Evolutionary conservation across 441 rosid species (phyloP), one percentile per base, ranked within the genome.

Genomic region (Rhodomyrtus psidioides): DNA sequence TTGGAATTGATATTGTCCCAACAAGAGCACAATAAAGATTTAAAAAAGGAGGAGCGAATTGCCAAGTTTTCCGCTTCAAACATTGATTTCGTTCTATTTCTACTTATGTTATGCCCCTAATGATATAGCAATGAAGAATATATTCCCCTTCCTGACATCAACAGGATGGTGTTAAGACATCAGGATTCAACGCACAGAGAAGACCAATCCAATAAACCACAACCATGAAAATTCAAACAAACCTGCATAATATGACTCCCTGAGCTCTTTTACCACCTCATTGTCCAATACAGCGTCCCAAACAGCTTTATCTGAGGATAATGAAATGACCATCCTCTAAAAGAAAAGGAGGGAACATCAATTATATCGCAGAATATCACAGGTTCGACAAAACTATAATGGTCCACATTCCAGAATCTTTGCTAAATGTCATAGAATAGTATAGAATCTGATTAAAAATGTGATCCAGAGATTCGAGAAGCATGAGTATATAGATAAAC

Each of bases 201-300:
- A 70, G 49, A 39, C 79, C 49, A 10, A 70, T 70, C 79, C 9
- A 39, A 39, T 70, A 39, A 70, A 70, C 49, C 79, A 21, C 39
- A 70, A 70, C 79, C 9, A 39, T 39, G n/a, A 70, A 39, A 70
- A 39, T 70, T 39, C 49, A 39, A 70, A 70, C 79, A 70, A 70
- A 70, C 79, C 79, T 70, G 81, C 57, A 59, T 60, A 55, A 30
- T 53, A 84, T 27, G 75, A 60, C 53, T 59, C 76, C 55, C 75
- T 84, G 56, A 84, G 85, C 76, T 84, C 85, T 65, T 65, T 84
- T 1, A 84, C 85, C 39, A 84, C 85, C 39, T 84, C 81, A 62
- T 84, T 84, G 51, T 84, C 65, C 81, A 84, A 58, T 27, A 84
- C 81, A 30, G 85, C 85, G 27, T 65, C 81, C 85, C 85, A 84